phyloP scores from a whole-genome alignment of 164 flowering plant species.

The grape (Vitis vinifera) region ASM3070453v1 NC_081813.1:18076501-18077000 shows the following conservation, averaged over 20 bases:
- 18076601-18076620: constrained; percentile 56
- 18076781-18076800: no score
- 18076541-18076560: constrained; percentile 91
- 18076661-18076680: constrained; percentile 58
- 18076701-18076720: neutral
- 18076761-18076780: neutral
- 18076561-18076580: constrained; percentile 75
- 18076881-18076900: no score
- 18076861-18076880: no score
- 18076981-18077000: no score
- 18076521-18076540: constrained; percentile 62
- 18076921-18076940: no score
- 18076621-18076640: constrained; percentile 69
- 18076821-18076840: no score
- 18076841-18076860: no score
- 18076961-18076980: no score
- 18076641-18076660: constrained; percentile 64
- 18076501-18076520: constrained; percentile 71
- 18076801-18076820: no score
- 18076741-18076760: neutral
- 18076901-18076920: no score
- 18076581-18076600: constrained; percentile 50
- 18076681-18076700: constrained; percentile 67
- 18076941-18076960: no score
- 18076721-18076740: neutral